Percentiles rank a stretch among this genome's conserved stretches.
Conservation (phyloP, 305 asterid genomes). For the Rubia tinctorum region DNA sequence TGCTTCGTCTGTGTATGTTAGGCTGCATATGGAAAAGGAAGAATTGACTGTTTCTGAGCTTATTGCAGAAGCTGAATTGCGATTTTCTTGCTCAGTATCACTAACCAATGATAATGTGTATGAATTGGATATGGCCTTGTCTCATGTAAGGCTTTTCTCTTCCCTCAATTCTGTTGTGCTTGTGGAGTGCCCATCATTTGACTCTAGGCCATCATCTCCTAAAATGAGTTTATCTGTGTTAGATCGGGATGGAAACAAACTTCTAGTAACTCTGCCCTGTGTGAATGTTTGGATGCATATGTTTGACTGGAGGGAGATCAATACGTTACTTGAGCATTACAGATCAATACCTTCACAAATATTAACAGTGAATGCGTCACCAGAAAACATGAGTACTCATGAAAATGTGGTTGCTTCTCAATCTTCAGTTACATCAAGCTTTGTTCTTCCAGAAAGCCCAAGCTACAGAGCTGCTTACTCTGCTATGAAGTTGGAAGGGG, state of each 20-base stretch:
- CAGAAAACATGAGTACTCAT: conserved; percentile 31
- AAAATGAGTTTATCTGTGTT: conserved; percentile 42
- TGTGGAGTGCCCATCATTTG: conserved; percentile 54
- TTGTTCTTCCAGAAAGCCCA: conserved; percentile 24
- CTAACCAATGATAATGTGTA: conserved; percentile 42
- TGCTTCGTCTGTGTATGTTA: conserved; percentile 54
- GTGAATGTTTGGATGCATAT: conserved; percentile 73
- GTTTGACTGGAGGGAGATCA: conserved; percentile 73
- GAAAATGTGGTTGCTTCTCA: conserved; percentile 24
- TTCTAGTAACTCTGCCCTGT: conserved; percentile 52
- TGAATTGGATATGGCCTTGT: conserved; percentile 49
- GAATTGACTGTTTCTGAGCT: conserved; percentile 55
- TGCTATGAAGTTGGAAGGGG: conserved; percentile 46
- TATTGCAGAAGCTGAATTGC: conserved; percentile 65
- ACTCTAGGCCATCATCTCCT: conserved; percentile 54
- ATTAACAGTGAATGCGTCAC: conserved; percentile 25
- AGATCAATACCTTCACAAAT: conserved; percentile 28
- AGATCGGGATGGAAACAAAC: conserved; percentile 43
- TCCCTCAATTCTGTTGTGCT: conserved; percentile 69
- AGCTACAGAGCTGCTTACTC: conserved; percentile 32
- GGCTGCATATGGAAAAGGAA: conserved; percentile 44
- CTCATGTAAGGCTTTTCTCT: conserved; percentile 66
- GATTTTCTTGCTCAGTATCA: conserved; percentile 56
- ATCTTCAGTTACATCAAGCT: conserved; percentile 25
- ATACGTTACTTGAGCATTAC: conserved; percentile 40